Base-by-base conservation (phyloP, 208 protist genomes). In the Herpetomonas muscarum region DNA sequence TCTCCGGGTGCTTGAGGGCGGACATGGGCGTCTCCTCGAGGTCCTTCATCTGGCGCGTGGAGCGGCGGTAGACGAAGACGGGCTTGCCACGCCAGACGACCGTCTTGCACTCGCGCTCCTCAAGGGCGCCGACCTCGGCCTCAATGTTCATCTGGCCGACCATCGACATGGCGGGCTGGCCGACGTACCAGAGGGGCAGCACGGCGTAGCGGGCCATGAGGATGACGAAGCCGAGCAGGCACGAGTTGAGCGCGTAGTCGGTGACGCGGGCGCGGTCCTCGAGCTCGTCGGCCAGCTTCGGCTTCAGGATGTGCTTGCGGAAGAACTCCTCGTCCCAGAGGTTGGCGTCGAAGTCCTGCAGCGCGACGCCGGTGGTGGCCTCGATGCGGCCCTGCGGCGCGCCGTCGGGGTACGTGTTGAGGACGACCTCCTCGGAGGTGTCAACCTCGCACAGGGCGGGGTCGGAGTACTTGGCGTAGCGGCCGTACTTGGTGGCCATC, bases 31-130 rank as follows among this genome's bases (percentile, higher is more conserved):
- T 93, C 66, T 78, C 70, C 53, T 37, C 41, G 29, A 97, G 57
- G n/a, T 81, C 64, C 36, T 84, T 84, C 79, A 99, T 98, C 81
- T 99, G 97, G 6, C 77, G 78, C 22, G 74, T 82, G n/a, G 84
- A 96, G 73, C 98, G 90, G 64, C 92, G 90, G 74, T 97, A 96
- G 32, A 99, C 93, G 70, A 99, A 99, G n/a, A 99, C 70, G 37
- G 98, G 98, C 87, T 99, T 99, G 62, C 98, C 98, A 68, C 98
- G 92, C 97, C 97, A 99, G 59, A 98, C 97, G 42, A 99, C 76
- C 9, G 89, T 97, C 56, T 96, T 92, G 72, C 87, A 96, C 44
- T 93, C 74, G 26, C 84, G 76, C 54, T 95, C 90, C 49, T 90
- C 89, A 49, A 99, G 90, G 10, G 64, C 70, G 22, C 80, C 79